Base-by-base conservation (phyloP, 192 early-diverging fungal species). In the Linderina pennispora region DNA sequence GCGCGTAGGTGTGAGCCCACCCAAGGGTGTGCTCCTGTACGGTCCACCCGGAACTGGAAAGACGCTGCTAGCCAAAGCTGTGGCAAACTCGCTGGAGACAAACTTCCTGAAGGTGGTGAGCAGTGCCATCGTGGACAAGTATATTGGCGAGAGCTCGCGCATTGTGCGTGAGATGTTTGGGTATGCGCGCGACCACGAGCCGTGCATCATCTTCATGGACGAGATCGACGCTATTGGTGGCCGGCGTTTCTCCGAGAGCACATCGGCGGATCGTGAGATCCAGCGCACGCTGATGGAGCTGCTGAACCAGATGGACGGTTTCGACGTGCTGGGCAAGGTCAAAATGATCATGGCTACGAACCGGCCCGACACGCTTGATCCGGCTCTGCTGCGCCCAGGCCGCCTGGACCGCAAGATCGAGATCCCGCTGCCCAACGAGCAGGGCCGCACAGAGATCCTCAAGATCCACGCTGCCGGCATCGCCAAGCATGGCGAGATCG, bases 151-250 rank as follows among this genome's bases (percentile, higher is more conserved):
- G 75, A 91, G 88, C 75, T 94, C 97, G 34, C 74, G 97, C 52
- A 69, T 99, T 39, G 83, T 99, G 45, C 80, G 97, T 22, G 97
- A 99, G 71, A 99, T 99, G 97, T 99, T 99, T 84, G 93, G 90
- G 0, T 99, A 99, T 72, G 97, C 97, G 25, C 90, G 87, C 50
- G 94, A 97, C 62, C 97, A 99, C 65, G 93, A 99, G 55, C 97
- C 97, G 9, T 99, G 97, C 74, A 97, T 99, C 49, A 99, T 99
- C 31, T 99, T 99, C 56, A 99, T 99, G 94, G 97, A 99, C 71
- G 97, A 99, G 63, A 96, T 99, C 63, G 97, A 99, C 76, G 94
- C 97, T 22, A 99, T 99, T 76, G 97, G 94, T 70, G 94, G 94
- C 8, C 80, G 95, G 34, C 84, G 97, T 40, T 99, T 99, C 75